Evolutionary conservation across 495 filamentous ascomycete species (phyloP), one percentile per base, ranked within the genome.

Genomic region (Penicillium mononematosum): DNA sequence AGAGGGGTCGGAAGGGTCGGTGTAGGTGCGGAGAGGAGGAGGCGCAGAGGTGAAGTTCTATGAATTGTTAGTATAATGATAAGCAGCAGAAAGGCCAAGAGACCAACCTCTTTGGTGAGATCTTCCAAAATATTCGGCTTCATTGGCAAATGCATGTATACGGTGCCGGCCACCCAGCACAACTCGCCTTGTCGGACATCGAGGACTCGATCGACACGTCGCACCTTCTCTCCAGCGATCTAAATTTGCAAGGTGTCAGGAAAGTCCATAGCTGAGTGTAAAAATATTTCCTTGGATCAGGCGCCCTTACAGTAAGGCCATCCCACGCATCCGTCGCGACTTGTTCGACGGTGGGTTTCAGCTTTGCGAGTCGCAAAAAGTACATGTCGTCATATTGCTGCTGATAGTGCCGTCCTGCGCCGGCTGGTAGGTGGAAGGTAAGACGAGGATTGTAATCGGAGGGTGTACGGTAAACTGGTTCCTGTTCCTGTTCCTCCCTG

Each of bases 351-450:
- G 82, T 81, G 8, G 92, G 89, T 71, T 95, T 96, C 67, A 99
- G 82, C 70, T 87, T 88, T 8, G 89, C 84, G 12, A 98, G 82
- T 36, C 95, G 89, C 62, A 96, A 73, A 70, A 96, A 98, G 77
- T 99, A 99, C 83, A 97, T 90, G 64, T 97, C 92, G 56, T 85
- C 89, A 83, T 88, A 99, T 78, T 99, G 95, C 69, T 98, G 95
- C 68, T 90, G 81, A 65, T 98, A 99, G 22, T 89, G 85, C 45
- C 87, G 84, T 32, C 85, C 79, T n/a, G 75, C 68, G 11, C 83
- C 85, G 59, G 85, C 85, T 1, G 85, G 83, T 11, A 97, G 80
- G 45, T 76, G 69, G 67, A 89, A 97, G 0, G 85, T 88, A 47
- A 84, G 72, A 22, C 92, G 77, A 1, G 92, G 86, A 52, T 86